Conservation (phyloP, 2,329 filamentous ascomycete genomes). For the Ascochyta fabae region DNA sequence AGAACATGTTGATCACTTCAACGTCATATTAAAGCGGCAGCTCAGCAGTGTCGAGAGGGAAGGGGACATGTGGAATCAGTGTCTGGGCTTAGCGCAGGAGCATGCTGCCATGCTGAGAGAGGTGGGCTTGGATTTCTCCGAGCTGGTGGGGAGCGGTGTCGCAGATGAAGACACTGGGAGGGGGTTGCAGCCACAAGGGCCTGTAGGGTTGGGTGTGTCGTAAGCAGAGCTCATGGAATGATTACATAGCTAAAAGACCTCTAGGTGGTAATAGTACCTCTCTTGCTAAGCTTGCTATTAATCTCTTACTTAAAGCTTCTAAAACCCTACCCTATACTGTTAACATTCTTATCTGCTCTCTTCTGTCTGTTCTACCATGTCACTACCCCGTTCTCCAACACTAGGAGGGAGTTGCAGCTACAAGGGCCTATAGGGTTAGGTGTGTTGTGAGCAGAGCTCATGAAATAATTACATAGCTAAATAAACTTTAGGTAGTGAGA, state of each 20-base stretch:
- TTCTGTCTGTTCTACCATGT: too few relatives aligned
- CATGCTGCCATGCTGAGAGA: conserved; percentile 82
- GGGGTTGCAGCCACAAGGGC: background rate
- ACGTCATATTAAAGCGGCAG: conserved; percentile 79
- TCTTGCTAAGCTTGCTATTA: too few relatives aligned
- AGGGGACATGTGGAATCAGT: conserved; percentile 80
- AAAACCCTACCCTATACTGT: too few relatives aligned
- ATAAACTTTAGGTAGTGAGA: too few relatives aligned
- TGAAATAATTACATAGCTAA: too few relatives aligned
- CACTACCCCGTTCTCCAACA: background rate
- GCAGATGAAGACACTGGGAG: conserved; percentile 15
- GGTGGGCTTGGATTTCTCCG: conserved; percentile 88
- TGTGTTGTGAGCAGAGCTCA: conserved; percentile 16
- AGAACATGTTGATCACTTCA: conserved; percentile 90
- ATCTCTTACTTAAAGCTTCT: too few relatives aligned
- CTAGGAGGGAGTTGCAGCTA: background rate
- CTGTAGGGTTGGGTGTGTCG: conserved; percentile 41
- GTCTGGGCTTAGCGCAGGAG: conserved; percentile 79
- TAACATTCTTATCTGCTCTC: too few relatives aligned
- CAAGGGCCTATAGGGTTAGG: conserved; percentile 37
- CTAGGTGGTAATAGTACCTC: too few relatives aligned
- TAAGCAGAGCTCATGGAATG: background rate
- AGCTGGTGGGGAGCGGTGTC: conserved; percentile 67
- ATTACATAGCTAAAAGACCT: too few relatives aligned
- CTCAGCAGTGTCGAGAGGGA: conserved; percentile 82